Conservation (phyloP, 768 basidiomycete genomes). For the Megacollybia marginata region DNA sequence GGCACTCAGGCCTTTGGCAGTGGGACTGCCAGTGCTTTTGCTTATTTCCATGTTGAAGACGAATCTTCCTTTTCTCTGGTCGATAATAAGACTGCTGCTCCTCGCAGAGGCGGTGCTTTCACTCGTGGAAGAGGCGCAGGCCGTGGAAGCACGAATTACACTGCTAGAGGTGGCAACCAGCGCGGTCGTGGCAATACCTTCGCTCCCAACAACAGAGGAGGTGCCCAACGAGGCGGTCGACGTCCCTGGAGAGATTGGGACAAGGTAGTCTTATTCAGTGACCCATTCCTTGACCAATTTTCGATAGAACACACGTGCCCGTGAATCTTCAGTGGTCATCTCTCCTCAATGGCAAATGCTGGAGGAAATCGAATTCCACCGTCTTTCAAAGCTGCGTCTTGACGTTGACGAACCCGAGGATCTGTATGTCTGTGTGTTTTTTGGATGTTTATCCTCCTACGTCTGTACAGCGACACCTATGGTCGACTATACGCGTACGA, state of each 20-base stretch:
- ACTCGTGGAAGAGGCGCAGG: constrained; percentile 48
- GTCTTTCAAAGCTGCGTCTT: constrained; percentile 85
- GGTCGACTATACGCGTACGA: constrained; percentile 92
- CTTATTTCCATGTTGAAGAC: constrained; percentile 97
- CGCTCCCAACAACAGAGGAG: constrained; percentile 24
- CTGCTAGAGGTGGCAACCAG: constrained; percentile 37
- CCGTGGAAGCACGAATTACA: constrained; percentile 37
- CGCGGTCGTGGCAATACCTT: constrained; percentile 32
- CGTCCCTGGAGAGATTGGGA: constrained; percentile 93
- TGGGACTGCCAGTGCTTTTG: constrained; percentile 84
- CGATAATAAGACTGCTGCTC: constrained; percentile 71
- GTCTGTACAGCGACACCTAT: constrained; percentile 58
- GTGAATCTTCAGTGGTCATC: constrained; percentile 92
- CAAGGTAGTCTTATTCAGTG: constrained; percentile 45
- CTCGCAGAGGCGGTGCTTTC: constrained; percentile 65
- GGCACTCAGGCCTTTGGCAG: constrained; percentile 85
- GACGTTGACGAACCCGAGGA: constrained; percentile 91
- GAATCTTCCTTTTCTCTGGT: constrained; percentile 96
- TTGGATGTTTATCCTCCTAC: constrained; percentile 3
- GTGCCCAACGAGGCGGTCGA: constrained; percentile 52
- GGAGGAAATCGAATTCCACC: constrained; percentile 95
- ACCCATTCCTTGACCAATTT: no score
- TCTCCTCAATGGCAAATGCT: constrained; percentile 90
- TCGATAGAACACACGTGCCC: constrained; percentile 63
- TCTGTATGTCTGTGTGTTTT: constrained; percentile 45